Conservation (phyloP, 2,329 filamentous ascomycete genomes). For the Monilinia vaccinii-corymbosi region DNA sequence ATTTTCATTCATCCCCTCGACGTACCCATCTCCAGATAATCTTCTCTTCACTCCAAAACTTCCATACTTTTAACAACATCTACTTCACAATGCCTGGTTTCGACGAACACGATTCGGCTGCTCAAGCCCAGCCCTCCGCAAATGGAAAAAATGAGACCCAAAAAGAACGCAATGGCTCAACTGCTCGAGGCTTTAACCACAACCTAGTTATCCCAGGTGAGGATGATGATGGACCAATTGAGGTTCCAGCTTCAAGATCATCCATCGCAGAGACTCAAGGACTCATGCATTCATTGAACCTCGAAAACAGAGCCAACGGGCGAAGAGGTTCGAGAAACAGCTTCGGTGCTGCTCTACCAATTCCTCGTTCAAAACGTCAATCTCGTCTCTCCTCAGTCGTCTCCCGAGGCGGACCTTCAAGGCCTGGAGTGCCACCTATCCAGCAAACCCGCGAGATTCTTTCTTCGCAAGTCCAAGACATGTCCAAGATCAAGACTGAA, state of each 20-base stretch:
- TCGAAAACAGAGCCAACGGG: constrained; percentile 47
- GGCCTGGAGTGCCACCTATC: constrained; percentile 49
- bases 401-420: constrained; percentile 36
- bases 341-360: constrained; percentile 63
- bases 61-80: not conserved
- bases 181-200: constrained; percentile 9
- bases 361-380: constrained; percentile 60
- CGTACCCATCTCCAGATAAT: no score
- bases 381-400: constrained; percentile 58
- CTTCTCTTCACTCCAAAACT: not conserved
- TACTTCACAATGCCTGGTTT: constrained; percentile 47
- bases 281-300: constrained; percentile 65
- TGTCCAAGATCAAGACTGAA: constrained; percentile 54
- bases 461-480: constrained; percentile 60
- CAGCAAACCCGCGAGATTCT: constrained; percentile 59
- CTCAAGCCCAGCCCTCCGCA: constrained; percentile 26
- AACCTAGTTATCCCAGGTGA: constrained; percentile 6
- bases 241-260: constrained; percentile 60
- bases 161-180: constrained; percentile 19
- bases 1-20: not conserved
- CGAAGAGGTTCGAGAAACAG: constrained; percentile 65
- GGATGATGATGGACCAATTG: constrained; percentile 38
- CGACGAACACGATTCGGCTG: constrained; percentile 47
- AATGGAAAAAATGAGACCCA: constrained; percentile 14
- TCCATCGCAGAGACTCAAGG: constrained; percentile 57